Evolutionary conservation across 805 yeast genomes (phyloP).

Genomic region (Alloascoidea africana): DNA sequence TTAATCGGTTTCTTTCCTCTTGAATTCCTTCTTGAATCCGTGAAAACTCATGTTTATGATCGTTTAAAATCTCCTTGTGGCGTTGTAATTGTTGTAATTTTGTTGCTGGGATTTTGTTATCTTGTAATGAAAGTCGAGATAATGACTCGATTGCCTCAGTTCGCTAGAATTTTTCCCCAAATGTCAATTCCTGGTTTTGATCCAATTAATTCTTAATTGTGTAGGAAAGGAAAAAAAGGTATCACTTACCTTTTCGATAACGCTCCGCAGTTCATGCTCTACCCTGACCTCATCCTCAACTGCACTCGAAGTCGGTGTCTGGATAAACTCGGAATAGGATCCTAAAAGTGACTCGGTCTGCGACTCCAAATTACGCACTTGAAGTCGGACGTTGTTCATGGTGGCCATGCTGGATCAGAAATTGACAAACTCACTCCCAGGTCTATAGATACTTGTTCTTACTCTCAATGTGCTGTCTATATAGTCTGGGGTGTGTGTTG

Average conservation of each 20-base stretch:
- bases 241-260: conserved; percentile 24
- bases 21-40: conserved; percentile 42
- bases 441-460: no score
- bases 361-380: conserved; percentile 54
- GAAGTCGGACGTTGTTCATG: conserved; percentile 54
- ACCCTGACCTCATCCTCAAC: conserved; percentile 30
- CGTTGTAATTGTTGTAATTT: conserved; percentile 71
- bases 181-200: no score
- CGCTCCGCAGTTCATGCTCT: conserved; percentile 32
- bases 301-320: conserved; percentile 31
- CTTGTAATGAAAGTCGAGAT: conserved; percentile 39
- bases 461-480: no score
- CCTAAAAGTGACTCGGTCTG: conserved; percentile 42
- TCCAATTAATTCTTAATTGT: conserved; percentile 11
- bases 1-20: conserved; percentile 66
- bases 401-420: conserved; percentile 20
- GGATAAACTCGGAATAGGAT: conserved; percentile 37
- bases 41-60: conserved; percentile 48
- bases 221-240: conserved; percentile 12
- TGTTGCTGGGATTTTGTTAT: conserved; percentile 46
- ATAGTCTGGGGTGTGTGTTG: no score
- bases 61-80: conserved; percentile 61
- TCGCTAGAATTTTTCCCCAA: no score
- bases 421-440: no score
- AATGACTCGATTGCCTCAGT: conserved; percentile 37